Evolutionary conservation across 1,139 yeast genomes (phyloP).

Genomic region (Protomyces inouyei): DNA sequence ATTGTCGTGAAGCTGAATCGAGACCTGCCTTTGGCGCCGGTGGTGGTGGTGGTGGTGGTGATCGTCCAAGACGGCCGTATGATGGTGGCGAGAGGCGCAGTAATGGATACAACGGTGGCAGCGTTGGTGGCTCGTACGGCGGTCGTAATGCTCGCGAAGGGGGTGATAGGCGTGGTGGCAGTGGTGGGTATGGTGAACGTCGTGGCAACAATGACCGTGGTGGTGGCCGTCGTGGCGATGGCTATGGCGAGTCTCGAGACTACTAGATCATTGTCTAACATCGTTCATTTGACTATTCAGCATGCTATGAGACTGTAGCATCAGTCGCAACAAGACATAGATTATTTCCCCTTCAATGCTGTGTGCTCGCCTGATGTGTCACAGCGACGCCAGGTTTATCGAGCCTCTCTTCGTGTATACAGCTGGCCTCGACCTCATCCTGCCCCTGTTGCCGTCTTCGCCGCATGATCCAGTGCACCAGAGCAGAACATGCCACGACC

Average conservation of each 20-base stretch:
- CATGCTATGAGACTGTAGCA: background rate
- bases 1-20: background rate
- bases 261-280: background rate
- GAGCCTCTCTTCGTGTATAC: too few relatives aligned
- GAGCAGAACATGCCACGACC: conserved; percentile 18
- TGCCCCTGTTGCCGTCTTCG: background rate
- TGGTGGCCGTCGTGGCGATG: conserved; percentile 10
- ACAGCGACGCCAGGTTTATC: too few relatives aligned
- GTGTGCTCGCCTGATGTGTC: too few relatives aligned
- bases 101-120: background rate
- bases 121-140: background rate
- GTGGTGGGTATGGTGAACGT: conserved; percentile 35
- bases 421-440: too few relatives aligned
- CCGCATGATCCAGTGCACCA: conserved; percentile 4
- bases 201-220: conserved; percentile 32
- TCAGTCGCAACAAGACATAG: background rate
- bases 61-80: background rate
- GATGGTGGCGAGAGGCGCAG: background rate
- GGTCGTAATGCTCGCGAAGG: conserved; percentile 18
- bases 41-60: background rate
- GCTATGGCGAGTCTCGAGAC: background rate
- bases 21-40: background rate
- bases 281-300: too few relatives aligned
- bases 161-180: conserved; percentile 11
- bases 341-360: too few relatives aligned